Evolutionary conservation across 768 basidiomycete genomes (phyloP).

Genomic region (Podaxis carcinomalis): DNA sequence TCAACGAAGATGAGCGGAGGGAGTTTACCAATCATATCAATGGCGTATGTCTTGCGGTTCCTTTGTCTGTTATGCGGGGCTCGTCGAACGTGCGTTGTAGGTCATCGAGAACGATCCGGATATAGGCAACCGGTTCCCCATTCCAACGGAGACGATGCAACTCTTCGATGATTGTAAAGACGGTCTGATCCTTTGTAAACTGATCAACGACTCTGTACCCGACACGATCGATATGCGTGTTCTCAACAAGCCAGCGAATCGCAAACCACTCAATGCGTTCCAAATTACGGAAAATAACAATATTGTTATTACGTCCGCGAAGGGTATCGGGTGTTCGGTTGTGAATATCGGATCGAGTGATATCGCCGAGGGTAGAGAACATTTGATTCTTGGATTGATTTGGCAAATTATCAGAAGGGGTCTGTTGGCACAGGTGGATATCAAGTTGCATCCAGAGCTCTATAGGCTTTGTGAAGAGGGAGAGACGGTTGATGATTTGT

Average conservation of each 20-base stretch:
- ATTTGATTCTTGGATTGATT: slow-evolving; percentile 94
- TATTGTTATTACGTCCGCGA: slow-evolving; percentile 96
- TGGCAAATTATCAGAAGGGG: slow-evolving; percentile 98
- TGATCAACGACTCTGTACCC: slow-evolving; percentile 98
- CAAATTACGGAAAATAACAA: slow-evolving; percentile 99
- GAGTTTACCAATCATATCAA: slow-evolving; percentile 99
- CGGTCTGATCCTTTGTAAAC: slow-evolving; percentile 94
- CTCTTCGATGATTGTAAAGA: slow-evolving; percentile 96
- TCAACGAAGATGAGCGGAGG: slow-evolving; percentile 92
- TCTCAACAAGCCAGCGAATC: slow-evolving; percentile 78
- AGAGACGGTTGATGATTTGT: slow-evolving; percentile 94
- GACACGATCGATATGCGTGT: slow-evolving; percentile 99
- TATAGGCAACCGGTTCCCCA: slow-evolving; percentile 77
- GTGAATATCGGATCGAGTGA: slow-evolving; percentile 97
- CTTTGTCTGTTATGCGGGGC: not conserved
- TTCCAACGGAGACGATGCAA: slow-evolving; percentile 97
- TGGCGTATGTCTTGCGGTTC: slow-evolving; percentile 47
- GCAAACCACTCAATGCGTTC: slow-evolving; percentile 92
- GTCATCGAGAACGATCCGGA: slow-evolving; percentile 90
- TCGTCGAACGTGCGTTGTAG: slow-evolving; percentile 36
- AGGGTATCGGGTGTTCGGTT: slow-evolving; percentile 97
- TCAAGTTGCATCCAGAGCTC: slow-evolving; percentile 96
- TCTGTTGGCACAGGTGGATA: slow-evolving; percentile 90
- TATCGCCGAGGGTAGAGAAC: slow-evolving; percentile 89
- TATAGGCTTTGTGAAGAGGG: slow-evolving; percentile 95